Percentiles rank a stretch among this genome's conserved stretches.
phyloP scores from a whole-genome alignment of 306 rosid genomes.

The Cicer judaicum region DNA sequence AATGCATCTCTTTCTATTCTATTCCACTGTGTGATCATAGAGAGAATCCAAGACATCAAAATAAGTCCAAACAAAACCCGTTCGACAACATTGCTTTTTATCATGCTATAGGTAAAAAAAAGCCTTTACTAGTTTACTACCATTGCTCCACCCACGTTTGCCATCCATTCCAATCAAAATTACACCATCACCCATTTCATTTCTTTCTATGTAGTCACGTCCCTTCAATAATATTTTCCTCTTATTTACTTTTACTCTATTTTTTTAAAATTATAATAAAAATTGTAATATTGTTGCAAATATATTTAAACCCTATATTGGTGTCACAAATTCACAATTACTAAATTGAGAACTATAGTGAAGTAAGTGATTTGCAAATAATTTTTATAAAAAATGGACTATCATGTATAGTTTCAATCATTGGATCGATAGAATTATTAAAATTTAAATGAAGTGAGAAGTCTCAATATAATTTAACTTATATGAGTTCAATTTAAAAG shows the following conservation, averaged over 20 bases:
- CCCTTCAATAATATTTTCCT: background rate
- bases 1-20: conserved; percentile 17
- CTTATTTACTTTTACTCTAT: background rate
- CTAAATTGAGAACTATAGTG: too few relatives aligned
- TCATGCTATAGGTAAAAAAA: conserved; percentile 30
- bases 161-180: conserved; percentile 42
- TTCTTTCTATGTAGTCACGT: too few relatives aligned
- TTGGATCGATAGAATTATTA: too few relatives aligned
- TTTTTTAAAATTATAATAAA: too few relatives aligned
- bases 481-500: too few relatives aligned
- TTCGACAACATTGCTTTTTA: conserved; percentile 56
- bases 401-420: too few relatives aligned
- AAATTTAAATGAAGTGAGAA: too few relatives aligned
- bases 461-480: too few relatives aligned
- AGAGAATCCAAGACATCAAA: conserved; percentile 65
- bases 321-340: too few relatives aligned
- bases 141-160: conserved; percentile 35
- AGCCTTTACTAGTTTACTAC: conserved; percentile 9
- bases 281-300: too few relatives aligned
- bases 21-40: conserved; percentile 33
- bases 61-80: conserved; percentile 63
- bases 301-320: too few relatives aligned
- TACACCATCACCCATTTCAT: conserved; percentile 26
- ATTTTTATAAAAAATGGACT: too few relatives aligned
- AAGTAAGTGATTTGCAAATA: conserved; percentile 18